A percentile compares a stretch with the other conserved stretches of the same genome.
These are phyloP conservation scores for Chaetoceros muelleri DNA, from an alignment of 108 stramenopile genomes.

Conservation along the genomic window DNA sequence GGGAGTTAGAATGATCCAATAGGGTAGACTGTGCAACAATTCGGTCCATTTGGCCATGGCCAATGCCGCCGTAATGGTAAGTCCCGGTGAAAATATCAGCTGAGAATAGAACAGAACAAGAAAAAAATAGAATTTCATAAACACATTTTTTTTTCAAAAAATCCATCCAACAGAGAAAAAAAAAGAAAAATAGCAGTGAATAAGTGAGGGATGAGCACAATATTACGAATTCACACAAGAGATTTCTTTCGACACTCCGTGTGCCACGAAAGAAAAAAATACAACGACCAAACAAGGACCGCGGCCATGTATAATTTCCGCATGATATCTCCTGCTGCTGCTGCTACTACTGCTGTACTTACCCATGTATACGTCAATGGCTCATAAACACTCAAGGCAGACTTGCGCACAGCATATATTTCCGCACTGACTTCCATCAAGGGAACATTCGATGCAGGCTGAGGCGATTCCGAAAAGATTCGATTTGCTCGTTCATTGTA, in stretches of 20 bases:
- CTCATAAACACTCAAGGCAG: conserved; percentile 64
- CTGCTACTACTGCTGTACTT: conserved; percentile 12
- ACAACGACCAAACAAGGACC: conserved; percentile 1
- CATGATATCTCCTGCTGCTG: background rate
- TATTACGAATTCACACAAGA: background rate
- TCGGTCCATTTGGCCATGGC: conserved; percentile 59
- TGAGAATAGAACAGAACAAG: conserved; percentile 10
- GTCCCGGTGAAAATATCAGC: conserved; percentile 70
- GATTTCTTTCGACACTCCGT: background rate
- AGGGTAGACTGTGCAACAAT: conserved; percentile 43
- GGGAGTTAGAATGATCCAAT: conserved; percentile 68
- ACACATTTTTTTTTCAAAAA: background rate
- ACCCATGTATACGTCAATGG: conserved; percentile 81
- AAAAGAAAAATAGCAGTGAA: background rate
- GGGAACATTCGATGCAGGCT: conserved; percentile 1
- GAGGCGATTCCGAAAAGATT: background rate
- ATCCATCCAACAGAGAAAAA: background rate
- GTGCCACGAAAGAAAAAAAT: conserved; percentile 7
- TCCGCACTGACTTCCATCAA: conserved; percentile 71
- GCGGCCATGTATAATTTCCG: background rate
- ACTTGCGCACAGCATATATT: conserved; percentile 65
- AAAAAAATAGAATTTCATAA: background rate
- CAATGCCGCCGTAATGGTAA: conserved; percentile 51
- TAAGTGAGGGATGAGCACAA: background rate
- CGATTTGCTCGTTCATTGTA: background rate